phyloP scores from a whole-genome alignment of 2,329 filamentous ascomycete genomes.

The Apiospora arundinis region DNA sequence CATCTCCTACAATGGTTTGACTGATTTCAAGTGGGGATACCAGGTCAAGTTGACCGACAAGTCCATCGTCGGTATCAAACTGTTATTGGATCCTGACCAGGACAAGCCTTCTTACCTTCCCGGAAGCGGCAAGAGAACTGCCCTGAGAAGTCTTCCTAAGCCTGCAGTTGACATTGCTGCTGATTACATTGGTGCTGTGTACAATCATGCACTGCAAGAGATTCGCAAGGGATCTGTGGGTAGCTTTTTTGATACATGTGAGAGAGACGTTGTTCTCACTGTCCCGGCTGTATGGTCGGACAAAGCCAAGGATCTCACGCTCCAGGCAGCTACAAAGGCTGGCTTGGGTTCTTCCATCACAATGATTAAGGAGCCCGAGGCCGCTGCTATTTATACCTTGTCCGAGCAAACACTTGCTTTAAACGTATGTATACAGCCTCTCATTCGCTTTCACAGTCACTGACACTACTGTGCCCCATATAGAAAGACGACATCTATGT shows the following conservation, averaged over 20 bases:
- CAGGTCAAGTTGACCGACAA: neutral
- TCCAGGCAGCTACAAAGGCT: neutral
- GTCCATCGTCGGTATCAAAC: neutral
- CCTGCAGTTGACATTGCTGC: slow-evolving; percentile 15
- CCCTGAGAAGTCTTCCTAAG: slow-evolving; percentile 16
- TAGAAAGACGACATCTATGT: neutral
- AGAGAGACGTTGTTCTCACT: slow-evolving; percentile 19
- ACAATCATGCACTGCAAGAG: slow-evolving; percentile 7
- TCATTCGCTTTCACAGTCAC: accelerated
- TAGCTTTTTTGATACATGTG: slow-evolving; percentile 20
- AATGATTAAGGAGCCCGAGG: neutral
- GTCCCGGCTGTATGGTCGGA: slow-evolving; percentile 25
- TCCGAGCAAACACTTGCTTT: neutral
- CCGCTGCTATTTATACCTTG: neutral
- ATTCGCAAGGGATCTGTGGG: slow-evolving; percentile 17
- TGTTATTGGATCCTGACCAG: slow-evolving; percentile 16
- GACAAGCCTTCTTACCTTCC: slow-evolving; percentile 14
- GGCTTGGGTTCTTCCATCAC: neutral
- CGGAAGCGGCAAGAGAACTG: neutral
- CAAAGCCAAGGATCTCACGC: slow-evolving; percentile 21
- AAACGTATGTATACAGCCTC: accelerated
- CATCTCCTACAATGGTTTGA: neutral
- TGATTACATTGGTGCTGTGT: slow-evolving; percentile 22
- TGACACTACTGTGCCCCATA: neutral
- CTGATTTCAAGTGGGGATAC: slow-evolving; percentile 2